Evolutionary conservation across 768 basidiomycete genomes (phyloP).

Genomic region (Trichaptum fuscoviolaceum): DNA sequence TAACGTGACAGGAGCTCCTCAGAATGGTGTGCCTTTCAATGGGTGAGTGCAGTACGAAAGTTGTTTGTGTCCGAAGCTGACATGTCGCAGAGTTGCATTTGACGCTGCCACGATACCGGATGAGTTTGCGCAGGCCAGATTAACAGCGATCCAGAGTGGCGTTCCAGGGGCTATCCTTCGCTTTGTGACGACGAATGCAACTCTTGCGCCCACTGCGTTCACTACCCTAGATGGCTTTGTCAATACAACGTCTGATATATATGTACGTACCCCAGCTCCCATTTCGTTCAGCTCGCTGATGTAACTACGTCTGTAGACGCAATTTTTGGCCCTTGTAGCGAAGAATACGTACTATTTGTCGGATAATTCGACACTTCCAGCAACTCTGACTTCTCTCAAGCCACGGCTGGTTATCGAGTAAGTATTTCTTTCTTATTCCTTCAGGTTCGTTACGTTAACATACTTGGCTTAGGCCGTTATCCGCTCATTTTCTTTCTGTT

Average conservation of each 20-base stretch:
- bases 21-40: constrained; percentile 50
- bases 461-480: constrained; percentile 41
- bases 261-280: constrained; percentile 34
- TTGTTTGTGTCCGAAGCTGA: constrained; percentile 7
- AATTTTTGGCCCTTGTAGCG: constrained; percentile 52
- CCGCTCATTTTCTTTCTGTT: constrained; percentile 44
- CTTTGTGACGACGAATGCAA: constrained; percentile 36
- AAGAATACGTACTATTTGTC: constrained; percentile 54
- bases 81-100: background rate
- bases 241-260: constrained; percentile 43
- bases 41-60: constrained; percentile 36
- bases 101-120: constrained; percentile 16
- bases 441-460: background rate
- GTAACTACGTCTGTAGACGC: constrained; percentile 34
- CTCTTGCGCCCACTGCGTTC: constrained; percentile 42
- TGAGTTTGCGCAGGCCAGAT: constrained; percentile 47
- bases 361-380: constrained; percentile 31
- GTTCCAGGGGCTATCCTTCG: constrained; percentile 58
- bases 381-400: constrained; percentile 34
- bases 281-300: constrained; percentile 3
- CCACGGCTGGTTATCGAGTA: constrained; percentile 58
- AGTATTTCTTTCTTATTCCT: constrained; percentile 18
- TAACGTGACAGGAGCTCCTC: constrained; percentile 45
- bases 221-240: constrained; percentile 45
- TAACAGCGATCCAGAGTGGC: constrained; percentile 42